A percentile compares a stretch with the other conserved stretches of the same genome.
Evolutionary conservation across 108 stramenopile genomes (phyloP).

Genomic region (Nannochloropsis oceanica): DNA sequence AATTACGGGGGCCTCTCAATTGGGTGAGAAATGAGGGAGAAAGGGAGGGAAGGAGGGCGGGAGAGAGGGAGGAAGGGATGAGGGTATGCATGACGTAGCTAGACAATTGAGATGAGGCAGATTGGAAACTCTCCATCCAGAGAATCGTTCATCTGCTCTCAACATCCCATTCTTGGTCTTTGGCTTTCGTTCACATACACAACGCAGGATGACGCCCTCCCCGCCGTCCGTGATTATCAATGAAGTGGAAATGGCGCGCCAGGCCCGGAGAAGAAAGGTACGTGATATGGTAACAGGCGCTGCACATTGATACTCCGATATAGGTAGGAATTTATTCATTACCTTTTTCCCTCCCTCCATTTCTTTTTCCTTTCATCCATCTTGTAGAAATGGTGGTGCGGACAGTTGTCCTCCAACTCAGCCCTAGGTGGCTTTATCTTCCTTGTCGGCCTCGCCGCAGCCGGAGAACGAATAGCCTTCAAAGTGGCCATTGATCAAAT

Average conservation of each 20-base stretch:
- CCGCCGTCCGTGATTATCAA: not conserved
- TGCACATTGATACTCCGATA: no score
- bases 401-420: not conserved
- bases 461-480: not conserved
- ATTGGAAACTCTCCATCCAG: not conserved
- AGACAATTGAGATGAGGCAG: not conserved
- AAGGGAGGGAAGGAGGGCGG: not conserved
- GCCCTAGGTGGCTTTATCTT: not conserved
- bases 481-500: not conserved
- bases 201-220: not conserved
- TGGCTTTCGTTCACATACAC: not conserved
- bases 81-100: not conserved
- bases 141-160: no score
- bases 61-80: not conserved
- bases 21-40: not conserved
- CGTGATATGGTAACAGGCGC: not conserved
- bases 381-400: not conserved
- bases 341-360: no score
- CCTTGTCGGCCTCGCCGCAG: not conserved
- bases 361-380: no score
- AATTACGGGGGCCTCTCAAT: not conserved
- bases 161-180: no score
- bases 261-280: not conserved
- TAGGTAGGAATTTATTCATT: no score
- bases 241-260: not conserved